These are phyloP conservation scores for Aureobasidium mangrovei DNA, from an alignment of 2,329 filamentous ascomycete species.

Conservation along the genomic window DNA sequence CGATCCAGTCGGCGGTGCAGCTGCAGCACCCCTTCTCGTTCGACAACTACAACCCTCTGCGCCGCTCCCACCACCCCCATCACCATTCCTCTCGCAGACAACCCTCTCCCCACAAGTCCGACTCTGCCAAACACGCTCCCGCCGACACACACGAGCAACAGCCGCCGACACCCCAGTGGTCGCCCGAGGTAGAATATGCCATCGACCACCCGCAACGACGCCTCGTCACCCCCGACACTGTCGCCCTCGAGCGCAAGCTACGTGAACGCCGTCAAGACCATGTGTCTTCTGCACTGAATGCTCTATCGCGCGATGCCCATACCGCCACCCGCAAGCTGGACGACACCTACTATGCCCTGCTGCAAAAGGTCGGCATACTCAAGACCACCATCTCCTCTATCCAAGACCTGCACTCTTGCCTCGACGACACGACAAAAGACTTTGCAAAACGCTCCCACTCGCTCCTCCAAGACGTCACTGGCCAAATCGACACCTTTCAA, in stretches of 20 bases:
- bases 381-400: conserved; percentile 56
- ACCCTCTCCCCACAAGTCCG: not conserved
- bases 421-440: conserved; percentile 47
- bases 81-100: not conserved
- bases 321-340: conserved; percentile 58
- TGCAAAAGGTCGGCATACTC: conserved; percentile 58
- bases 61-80: conserved; percentile 25
- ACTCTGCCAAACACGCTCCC: not conserved
- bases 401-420: conserved; percentile 56
- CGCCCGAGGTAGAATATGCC: conserved; percentile 11
- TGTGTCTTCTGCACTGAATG: conserved; percentile 32
- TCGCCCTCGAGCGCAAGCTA: conserved; percentile 30
- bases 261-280: conserved; percentile 33
- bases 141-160: not conserved
- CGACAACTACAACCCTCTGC: conserved; percentile 32
- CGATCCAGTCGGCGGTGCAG: conserved; percentile 37
- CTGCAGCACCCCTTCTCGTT: conserved; percentile 37
- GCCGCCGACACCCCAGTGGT: not conserved
- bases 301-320: conserved; percentile 51
- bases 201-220: conserved; percentile 6
- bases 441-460: conserved; percentile 58
- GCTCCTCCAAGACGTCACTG: conserved; percentile 65
- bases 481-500: conserved; percentile 41
- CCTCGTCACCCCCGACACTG: conserved; percentile 29
- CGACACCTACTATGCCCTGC: conserved; percentile 63